phyloP scores from a whole-genome alignment of 108 stramenopile genomes.

The Skeletonema marinoi region DNA sequence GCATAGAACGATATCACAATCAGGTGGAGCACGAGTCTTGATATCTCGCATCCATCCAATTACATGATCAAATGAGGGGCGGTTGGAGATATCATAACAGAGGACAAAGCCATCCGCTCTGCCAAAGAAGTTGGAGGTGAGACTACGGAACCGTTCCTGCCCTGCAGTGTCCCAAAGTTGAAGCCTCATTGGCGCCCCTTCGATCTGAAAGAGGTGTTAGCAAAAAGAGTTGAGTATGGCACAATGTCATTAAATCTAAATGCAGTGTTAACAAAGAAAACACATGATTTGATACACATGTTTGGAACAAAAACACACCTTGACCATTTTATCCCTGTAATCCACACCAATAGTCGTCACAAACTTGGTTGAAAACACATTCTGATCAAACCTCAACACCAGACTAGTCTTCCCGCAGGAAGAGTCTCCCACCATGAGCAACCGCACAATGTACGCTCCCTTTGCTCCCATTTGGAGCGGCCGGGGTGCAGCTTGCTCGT shows the following conservation, averaged over 20 bases:
- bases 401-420: slow-evolving; percentile 89
- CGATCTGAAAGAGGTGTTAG: slow-evolving; percentile 52
- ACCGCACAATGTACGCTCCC: slow-evolving; percentile 87
- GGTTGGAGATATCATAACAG: slow-evolving; percentile 88
- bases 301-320: slow-evolving; percentile 45
- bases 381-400: slow-evolving; percentile 90
- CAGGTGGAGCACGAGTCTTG: slow-evolving; percentile 88
- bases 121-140: slow-evolving; percentile 95
- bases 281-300: neutral
- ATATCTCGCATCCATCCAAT: slow-evolving; percentile 94
- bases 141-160: slow-evolving; percentile 92
- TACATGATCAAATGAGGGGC: slow-evolving; percentile 91
- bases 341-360: slow-evolving; percentile 95
- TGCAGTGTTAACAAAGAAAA: neutral
- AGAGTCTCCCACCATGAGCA: slow-evolving; percentile 91
- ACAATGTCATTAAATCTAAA: too few species aligned
- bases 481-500: slow-evolving; percentile 46
- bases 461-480: slow-evolving; percentile 93
- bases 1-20: slow-evolving; percentile 87
- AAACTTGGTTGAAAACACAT: slow-evolving; percentile 92
- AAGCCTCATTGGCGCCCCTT: slow-evolving; percentile 85
- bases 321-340: slow-evolving; percentile 94
- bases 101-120: slow-evolving; percentile 93
- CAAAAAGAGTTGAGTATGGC: neutral
- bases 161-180: slow-evolving; percentile 97